Percentiles rank a stretch among this genome's conserved stretches.
Conservation (phyloP, 768 basidiomycete species). For the Termitomyces sp. region DNA sequence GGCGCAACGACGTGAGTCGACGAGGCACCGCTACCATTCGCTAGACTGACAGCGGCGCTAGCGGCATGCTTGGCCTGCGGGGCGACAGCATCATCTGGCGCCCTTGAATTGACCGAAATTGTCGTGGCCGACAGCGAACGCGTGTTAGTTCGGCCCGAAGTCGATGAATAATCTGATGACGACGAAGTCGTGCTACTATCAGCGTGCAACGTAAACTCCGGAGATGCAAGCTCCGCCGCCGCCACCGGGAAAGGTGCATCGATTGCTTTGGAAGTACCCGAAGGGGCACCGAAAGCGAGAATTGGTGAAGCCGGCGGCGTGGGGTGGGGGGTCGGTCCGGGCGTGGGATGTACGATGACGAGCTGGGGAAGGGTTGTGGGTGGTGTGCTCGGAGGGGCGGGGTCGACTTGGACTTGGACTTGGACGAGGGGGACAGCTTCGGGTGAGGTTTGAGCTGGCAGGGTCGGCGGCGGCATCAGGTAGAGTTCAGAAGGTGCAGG, state of each 20-base stretch:
- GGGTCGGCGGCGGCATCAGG: conserved; percentile 4
- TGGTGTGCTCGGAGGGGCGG: conserved; percentile 2
- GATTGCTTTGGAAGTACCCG: background rate
- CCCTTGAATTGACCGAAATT: background rate
- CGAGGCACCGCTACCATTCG: background rate
- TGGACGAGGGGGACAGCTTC: background rate
- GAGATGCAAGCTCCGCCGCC: background rate
- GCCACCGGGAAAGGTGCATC: background rate
- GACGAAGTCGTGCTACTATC: conserved; percentile 7
- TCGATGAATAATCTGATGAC: conserved; percentile 3
- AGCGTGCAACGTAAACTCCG: conserved; percentile 1
- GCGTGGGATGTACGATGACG: conserved; percentile 71
- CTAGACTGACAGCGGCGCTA: background rate
- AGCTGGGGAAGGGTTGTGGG: conserved; percentile 42
- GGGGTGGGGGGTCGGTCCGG: conserved; percentile 71
- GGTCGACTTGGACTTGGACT: conserved; percentile 3
- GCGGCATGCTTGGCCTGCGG: background rate
- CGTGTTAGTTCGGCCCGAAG: conserved; percentile 4
- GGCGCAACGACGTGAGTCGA: background rate
- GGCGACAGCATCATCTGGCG: background rate
- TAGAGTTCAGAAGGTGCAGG: conserved; percentile 10
- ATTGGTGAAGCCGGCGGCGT: conserved; percentile 71
- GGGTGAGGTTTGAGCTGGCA: background rate
- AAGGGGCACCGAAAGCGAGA: background rate
- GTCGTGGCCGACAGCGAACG: conserved; percentile 2